Percentiles rank a stretch among this genome's conserved stretches.
Evolutionary conservation across 495 filamentous ascomycete genomes (phyloP).

Genomic region (Oidiodendron maius): DNA sequence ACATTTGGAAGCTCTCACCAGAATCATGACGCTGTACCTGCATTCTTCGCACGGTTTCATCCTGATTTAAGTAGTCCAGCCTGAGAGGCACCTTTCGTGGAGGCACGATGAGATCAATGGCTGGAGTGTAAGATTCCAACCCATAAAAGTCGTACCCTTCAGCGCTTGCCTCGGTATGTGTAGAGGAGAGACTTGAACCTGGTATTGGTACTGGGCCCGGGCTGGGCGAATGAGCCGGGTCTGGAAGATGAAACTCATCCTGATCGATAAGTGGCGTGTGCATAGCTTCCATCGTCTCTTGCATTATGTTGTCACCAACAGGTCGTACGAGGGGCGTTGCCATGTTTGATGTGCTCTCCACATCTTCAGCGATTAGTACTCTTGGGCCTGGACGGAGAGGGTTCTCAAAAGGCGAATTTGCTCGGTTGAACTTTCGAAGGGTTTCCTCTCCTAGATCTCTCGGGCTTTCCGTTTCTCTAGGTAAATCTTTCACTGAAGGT

Average conservation of each 20-base stretch:
- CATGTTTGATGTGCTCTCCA: slow-evolving; percentile 70
- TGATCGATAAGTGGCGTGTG: slow-evolving; percentile 34
- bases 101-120: slow-evolving; percentile 33
- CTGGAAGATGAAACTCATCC: slow-evolving; percentile 19
- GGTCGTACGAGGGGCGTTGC: slow-evolving; percentile 73
- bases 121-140: slow-evolving; percentile 36
- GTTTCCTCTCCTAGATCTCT: slow-evolving; percentile 28
- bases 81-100: slow-evolving; percentile 20
- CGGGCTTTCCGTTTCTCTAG: neutral
- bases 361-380: slow-evolving; percentile 43
- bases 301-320: slow-evolving; percentile 25
- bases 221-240: slow-evolving; percentile 17
- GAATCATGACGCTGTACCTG: slow-evolving; percentile 58
- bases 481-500: neutral
- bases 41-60: slow-evolving; percentile 26
- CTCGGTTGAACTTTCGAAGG: slow-evolving; percentile 25
- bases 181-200: slow-evolving; percentile 8
- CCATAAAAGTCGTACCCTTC: slow-evolving; percentile 56
- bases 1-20: slow-evolving; percentile 75
- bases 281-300: slow-evolving; percentile 36
- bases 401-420: slow-evolving; percentile 12
- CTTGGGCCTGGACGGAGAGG: slow-evolving; percentile 15
- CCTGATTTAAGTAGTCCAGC: slow-evolving; percentile 26
- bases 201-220: slow-evolving; percentile 30
- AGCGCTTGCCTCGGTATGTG: slow-evolving; percentile 33